Conservation (phyloP, 345 rosid genomes). For the Citrus hindsii region DNA sequence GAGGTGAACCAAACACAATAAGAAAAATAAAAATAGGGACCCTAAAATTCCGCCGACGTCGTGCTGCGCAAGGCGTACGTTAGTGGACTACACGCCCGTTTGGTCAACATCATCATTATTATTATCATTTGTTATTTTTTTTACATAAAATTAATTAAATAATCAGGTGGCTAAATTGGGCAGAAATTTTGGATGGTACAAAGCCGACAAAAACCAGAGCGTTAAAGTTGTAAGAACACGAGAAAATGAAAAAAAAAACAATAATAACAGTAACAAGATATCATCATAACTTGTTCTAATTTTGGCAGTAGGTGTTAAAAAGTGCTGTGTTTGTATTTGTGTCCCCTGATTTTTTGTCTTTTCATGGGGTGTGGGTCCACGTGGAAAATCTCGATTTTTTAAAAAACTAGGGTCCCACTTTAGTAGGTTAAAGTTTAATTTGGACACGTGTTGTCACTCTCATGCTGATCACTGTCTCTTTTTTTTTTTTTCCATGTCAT, state of each 20-base stretch:
- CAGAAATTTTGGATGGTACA: conserved; percentile 19
- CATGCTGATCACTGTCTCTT: not conserved
- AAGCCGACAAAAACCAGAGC: conserved; percentile 25
- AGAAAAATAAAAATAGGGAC: conserved; percentile 7
- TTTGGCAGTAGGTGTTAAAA: not conserved
- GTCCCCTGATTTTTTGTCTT: not conserved
- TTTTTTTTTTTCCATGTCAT: not conserved
- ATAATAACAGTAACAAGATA: not conserved
- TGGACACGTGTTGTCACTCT: not conserved
- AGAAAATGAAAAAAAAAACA: not conserved
- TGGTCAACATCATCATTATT: not conserved
- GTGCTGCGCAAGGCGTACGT: conserved; percentile 21
- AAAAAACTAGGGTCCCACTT: not conserved
- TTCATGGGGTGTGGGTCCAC: not conserved
- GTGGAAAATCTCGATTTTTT: not conserved
- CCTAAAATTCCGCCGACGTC: conserved; percentile 36
- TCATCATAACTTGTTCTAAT: not conserved
- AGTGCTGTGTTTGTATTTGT: not conserved
- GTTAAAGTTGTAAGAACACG: conserved; percentile 4
- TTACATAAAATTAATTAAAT: not conserved
- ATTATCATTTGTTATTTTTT: not conserved
- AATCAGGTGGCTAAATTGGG: not conserved
- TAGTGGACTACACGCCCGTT: not conserved
- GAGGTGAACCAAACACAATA: not conserved
- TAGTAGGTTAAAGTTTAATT: not conserved